phyloP scores from a whole-genome alignment of 2,329 filamentous ascomycete species.

The Teratosphaeria destructans region DNA sequence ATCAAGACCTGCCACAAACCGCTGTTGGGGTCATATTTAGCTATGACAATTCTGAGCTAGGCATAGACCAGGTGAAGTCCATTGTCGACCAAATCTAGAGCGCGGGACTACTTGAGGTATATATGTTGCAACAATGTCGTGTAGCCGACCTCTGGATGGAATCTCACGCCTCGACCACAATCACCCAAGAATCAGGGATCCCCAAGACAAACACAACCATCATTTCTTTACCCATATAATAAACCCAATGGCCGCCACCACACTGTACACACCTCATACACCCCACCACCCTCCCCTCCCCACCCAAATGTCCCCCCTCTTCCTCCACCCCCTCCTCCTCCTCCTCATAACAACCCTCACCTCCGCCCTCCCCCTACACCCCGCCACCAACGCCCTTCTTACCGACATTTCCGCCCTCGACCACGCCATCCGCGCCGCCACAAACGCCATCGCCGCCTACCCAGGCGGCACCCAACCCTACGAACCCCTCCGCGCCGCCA shows the following conservation, averaged over 20 bases:
- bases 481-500: constrained; percentile 11
- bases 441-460: constrained; percentile 8
- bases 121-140: not conserved
- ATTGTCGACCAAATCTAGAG: not conserved
- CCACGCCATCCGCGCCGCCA: constrained; percentile 10
- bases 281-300: not conserved
- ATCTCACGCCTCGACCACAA: not conserved
- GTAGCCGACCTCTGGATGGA: not conserved
- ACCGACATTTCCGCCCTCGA: constrained; percentile 11
- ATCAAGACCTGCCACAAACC: not conserved
- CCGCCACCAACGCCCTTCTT: constrained; percentile 10
- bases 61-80: not conserved
- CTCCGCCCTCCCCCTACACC: not conserved
- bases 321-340: not conserved
- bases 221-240: not conserved
- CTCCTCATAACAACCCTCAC: not conserved
- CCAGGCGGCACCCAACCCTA: constrained; percentile 10
- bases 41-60: not conserved
- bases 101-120: not conserved
- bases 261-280: not conserved
- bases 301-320: not conserved
- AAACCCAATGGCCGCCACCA: no score
- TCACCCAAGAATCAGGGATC: not conserved
- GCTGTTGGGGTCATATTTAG: not conserved
- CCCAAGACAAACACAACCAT: not conserved